Evolutionary conservation across 2,329 filamentous ascomycete species (phyloP), one percentile per base, ranked within the genome.

Genomic region (Verticillium zaregamsianum): DNA sequence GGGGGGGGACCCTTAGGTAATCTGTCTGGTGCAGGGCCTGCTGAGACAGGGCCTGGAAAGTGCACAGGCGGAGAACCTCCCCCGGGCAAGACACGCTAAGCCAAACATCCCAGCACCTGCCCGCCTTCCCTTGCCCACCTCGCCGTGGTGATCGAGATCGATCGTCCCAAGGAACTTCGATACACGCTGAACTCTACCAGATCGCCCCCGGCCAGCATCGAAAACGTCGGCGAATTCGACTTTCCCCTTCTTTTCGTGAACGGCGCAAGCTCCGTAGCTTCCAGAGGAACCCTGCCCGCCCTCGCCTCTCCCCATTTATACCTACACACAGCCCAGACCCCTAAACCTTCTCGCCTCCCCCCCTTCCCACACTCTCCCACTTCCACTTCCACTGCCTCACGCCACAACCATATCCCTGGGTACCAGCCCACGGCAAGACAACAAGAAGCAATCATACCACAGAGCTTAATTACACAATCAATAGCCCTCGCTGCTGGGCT

Each of bases 101-200:
- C n/a, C n/a, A 52, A 52, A 52, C 45, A 52, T 11, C 45, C 45
- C 45, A 52, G 45, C 20, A 52, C 45, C 20, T 52, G 45, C 45
- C 20, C 45, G 20, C n/a, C 45, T 12, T 11, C 9, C 6, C 45
- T 52, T 11, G 20, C 45, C 39, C 39, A n/a, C 39, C 39, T 52
- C 45, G 20, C 20, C 35, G 28, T 11, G 37, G 55, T 59, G 68
- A 66, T 65, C 66, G 64, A 67, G 62, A 68, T 68, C 66, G 66
- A 68, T 68, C 66, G 62, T 49, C 63, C 64, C 64, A 62, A 62
- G 61, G 60, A 61, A 61, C 59, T 57, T 59, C 63, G 65, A 68
- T 68, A 11, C 45, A 52, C 45, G 25, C n/a, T 52, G 45, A 52
- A 52, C 45, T 52, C 66, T 65, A 64, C 61, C 59, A 61, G 62